Conservation (phyloP, 208 protist genomes). For the Phytomonas sp. region DNA sequence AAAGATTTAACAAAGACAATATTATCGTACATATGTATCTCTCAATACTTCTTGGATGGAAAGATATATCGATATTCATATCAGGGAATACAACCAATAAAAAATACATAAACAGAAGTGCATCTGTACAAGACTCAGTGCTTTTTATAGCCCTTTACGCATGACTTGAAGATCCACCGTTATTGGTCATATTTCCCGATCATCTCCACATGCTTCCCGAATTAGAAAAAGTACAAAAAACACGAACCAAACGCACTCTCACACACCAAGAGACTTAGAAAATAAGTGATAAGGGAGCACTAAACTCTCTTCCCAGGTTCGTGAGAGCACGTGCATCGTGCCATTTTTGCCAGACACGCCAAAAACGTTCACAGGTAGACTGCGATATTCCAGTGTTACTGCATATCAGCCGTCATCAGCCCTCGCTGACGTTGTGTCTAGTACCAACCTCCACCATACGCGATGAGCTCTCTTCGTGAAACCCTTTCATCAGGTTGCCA, state of each 20-base stretch:
- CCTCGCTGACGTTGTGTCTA: background rate
- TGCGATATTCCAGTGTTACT: conserved; percentile 45
- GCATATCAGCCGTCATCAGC: conserved; percentile 17
- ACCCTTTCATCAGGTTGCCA: background rate
- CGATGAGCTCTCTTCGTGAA: background rate
- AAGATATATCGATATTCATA: background rate
- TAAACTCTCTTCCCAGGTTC: background rate
- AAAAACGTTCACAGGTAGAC: conserved; percentile 44
- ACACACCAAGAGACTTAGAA: background rate
- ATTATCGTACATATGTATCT: background rate
- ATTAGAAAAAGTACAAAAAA: conserved; percentile 3
- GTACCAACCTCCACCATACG: background rate
- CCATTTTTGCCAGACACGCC: conserved; percentile 18
- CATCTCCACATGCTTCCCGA: background rate
- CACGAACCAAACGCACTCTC: background rate
- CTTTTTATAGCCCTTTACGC: background rate
- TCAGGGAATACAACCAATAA: background rate
- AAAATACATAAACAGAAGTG: conserved; percentile 1
- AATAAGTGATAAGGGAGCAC: background rate
- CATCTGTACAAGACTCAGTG: background rate
- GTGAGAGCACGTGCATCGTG: background rate
- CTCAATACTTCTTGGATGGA: background rate
- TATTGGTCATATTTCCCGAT: background rate
- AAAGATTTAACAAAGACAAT: background rate
- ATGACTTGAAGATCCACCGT: background rate